Base-by-base conservation (phyloP, 805 yeast genomes). In the Schwanniomyces sp. region DNA sequence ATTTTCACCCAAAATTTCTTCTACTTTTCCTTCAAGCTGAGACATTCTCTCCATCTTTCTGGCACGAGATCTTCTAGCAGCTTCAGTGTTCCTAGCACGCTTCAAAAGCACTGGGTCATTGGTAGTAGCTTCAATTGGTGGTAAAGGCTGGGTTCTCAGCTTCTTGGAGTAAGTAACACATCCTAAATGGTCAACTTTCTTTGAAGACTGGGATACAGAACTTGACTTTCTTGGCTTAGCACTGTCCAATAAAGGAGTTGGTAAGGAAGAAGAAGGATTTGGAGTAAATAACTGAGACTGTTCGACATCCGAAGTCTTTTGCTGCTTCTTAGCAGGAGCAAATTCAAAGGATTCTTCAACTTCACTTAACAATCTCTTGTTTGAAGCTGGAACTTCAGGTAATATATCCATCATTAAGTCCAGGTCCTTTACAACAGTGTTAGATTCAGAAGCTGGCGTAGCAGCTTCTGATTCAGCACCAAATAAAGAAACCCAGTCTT, bases 11-110 rank as follows among this genome's bases (percentile, higher is more conserved):
- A 85, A 55, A 53, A 91, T 74, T 28, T 67, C 78, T 54, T 84
- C 89, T 45, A 91, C 94, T 66, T 81, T 83, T 21, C 69, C 81
- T 69, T 91, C 97, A 64, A 91, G 74, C 64, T 88, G 92, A 50
- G 69, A 59, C 89, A 91, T 87, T 67, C 96, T 81, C 66, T 88
- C 88, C 84, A 87, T 84, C 69, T 91, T 90, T 66, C 96, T 83
- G 21, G 97, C 97, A 61, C 97, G 79, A 25, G 96, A 90, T 63
- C 97, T 82, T 68, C 97, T 84, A 7, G 97, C 97, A 56, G 98
- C 97, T 64, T 91, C 96, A n/a, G 92, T 92, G 79, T 94, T 92
- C 69, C 92, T 85, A 7, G 98, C 98, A 65, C 98, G 85, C 74
- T 92, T 92, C 59, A 87, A 66, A 40, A 89, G 81, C 48, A 78